Percentiles rank a stretch among this genome's conserved stretches.
Conservation (phyloP, 2,329 filamentous ascomycete species). For the Fusarium fujikuroi region DNA sequence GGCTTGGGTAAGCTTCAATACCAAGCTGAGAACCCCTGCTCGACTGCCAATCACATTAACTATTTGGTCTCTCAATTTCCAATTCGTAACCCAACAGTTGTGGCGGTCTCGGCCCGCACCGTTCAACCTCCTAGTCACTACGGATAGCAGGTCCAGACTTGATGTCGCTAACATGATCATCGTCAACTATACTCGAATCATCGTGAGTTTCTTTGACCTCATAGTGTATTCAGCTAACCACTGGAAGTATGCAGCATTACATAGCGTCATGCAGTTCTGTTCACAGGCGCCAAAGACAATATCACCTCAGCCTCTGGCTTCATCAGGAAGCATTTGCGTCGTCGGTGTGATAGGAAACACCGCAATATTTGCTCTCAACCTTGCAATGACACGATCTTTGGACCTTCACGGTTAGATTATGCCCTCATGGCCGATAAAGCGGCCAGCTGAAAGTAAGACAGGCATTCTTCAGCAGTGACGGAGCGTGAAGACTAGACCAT, state of each 20-base stretch:
- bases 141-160: too few relatives aligned
- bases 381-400: neutral
- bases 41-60: neutral
- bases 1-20: neutral
- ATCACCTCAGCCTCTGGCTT: neutral
- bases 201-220: rapidly evolving
- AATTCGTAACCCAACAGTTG: neutral
- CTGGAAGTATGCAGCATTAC: neutral
- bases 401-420: neutral
- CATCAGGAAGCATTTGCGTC: too few relatives aligned
- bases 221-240: neutral
- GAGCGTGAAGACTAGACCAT: neutral
- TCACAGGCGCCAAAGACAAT: neutral
- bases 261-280: neutral
- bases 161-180: neutral
- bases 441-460: conserved; percentile 1
- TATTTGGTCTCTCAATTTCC: neutral
- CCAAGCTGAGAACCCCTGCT: neutral
- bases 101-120: neutral
- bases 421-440: rapidly evolving
- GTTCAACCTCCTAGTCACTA: too few relatives aligned
- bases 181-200: too few relatives aligned
- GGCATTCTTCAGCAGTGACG: neutral
- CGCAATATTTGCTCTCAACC: neutral
- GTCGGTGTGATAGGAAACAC: too few relatives aligned